These are phyloP conservation scores for Vitis labrusca DNA, from an alignment of 164 flowering plant genomes.

Conservation along the genomic window DNA sequence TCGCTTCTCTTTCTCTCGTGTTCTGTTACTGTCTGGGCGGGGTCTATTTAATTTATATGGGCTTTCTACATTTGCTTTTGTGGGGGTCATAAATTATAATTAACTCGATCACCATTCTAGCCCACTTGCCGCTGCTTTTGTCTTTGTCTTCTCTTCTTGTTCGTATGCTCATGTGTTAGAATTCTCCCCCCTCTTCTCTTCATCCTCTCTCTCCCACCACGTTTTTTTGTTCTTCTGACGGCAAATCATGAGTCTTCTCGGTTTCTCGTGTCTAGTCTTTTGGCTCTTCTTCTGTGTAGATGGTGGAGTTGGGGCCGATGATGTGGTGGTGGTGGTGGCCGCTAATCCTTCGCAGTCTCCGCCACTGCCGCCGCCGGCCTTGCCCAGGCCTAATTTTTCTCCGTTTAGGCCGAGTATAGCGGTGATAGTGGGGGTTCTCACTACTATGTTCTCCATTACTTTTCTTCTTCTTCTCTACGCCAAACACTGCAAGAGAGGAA, in stretches of 20 bases:
- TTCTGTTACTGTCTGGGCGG: neutral
- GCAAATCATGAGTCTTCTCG: neutral
- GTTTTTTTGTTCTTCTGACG: too few species aligned
- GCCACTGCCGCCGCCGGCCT: conserved; percentile 18
- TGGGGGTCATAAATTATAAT: too few species aligned
- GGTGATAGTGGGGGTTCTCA: conserved; percentile 59
- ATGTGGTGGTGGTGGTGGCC: neutral
- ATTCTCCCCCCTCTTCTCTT: too few species aligned
- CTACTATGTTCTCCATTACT: conserved; percentile 73
- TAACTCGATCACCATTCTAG: too few species aligned
- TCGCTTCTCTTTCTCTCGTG: conserved; percentile 2
- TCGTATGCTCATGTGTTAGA: too few species aligned
- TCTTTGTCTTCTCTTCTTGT: too few species aligned
- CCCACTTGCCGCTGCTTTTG: too few species aligned
- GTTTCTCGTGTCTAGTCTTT: neutral
- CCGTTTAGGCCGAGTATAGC: conserved; percentile 67
- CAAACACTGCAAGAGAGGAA: conserved; percentile 61
- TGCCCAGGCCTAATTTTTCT: neutral
- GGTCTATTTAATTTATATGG: neutral
- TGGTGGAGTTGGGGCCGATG: neutral
- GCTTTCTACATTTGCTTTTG: too few species aligned
- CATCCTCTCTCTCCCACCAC: too few species aligned
- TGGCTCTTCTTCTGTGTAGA: neutral
- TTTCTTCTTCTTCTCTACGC: conserved; percentile 83
- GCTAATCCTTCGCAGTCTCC: conserved; percentile 1